These are phyloP conservation scores for Leishmania guyanensis DNA, from an alignment of 208 protist genomes.

Conservation along the genomic window DNA sequence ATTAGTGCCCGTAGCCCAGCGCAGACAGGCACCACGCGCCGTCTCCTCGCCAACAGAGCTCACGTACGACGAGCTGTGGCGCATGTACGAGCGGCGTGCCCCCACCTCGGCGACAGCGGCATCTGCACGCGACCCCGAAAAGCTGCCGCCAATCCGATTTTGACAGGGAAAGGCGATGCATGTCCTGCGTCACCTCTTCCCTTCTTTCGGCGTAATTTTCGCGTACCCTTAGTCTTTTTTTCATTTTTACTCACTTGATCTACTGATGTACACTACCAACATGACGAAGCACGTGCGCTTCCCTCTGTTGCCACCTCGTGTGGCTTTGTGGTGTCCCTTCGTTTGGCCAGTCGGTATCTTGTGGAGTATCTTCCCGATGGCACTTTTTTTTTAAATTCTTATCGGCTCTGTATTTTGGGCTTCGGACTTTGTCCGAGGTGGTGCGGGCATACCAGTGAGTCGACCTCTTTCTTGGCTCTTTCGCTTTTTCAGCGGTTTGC, in stretches of 20 bases:
- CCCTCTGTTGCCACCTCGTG: background rate
- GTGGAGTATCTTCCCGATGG: background rate
- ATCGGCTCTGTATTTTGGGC: no score
- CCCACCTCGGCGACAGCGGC: slow-evolving; percentile 7
- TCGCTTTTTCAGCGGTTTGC: background rate
- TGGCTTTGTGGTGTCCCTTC: background rate
- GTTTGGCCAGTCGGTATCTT: background rate
- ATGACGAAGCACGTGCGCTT: background rate
- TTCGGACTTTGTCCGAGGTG: background rate
- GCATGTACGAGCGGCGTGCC: slow-evolving; percentile 47
- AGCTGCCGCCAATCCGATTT: slow-evolving; percentile 33
- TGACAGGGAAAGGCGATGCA: background rate
- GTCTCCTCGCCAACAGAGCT: slow-evolving; percentile 11
- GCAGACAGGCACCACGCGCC: background rate
- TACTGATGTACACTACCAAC: slow-evolving; percentile 1
- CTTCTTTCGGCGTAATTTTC: background rate
- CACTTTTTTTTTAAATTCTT: background rate
- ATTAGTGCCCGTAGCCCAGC: background rate
- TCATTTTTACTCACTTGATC: background rate
- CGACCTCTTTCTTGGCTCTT: background rate
- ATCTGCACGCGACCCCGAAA: background rate
- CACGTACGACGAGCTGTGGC: slow-evolving; percentile 50
- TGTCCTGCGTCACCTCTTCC: background rate
- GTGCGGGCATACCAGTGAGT: background rate
- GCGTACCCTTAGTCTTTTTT: background rate